phyloP scores from a whole-genome alignment of 352 stramenopile species.

The Pythium phragmitis region DNA sequence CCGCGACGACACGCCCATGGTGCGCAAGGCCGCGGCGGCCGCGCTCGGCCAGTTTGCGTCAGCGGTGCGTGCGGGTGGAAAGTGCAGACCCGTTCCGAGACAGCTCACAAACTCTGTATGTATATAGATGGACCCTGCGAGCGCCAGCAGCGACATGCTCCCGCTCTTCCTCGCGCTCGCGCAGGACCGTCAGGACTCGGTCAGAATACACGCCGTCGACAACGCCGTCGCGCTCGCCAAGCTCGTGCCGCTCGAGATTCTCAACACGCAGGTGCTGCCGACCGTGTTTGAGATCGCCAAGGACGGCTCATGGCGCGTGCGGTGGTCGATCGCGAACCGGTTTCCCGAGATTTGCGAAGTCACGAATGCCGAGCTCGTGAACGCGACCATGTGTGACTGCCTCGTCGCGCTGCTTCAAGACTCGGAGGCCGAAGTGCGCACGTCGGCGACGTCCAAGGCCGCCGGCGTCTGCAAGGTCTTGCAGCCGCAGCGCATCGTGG shows the following conservation, averaged over 20 bases:
- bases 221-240: conserved; percentile 95
- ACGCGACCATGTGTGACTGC: conserved; percentile 71
- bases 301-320: conserved; percentile 97
- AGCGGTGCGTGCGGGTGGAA: conserved; percentile 31
- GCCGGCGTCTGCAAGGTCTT: conserved; percentile 53
- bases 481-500: conserved; percentile 62
- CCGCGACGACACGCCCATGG: conserved; percentile 97
- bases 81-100: neutral
- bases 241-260: conserved; percentile 67
- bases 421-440: conserved; percentile 96
- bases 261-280: conserved; percentile 86
- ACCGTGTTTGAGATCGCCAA: conserved; percentile 91
- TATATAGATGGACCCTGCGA: conserved; percentile 59
- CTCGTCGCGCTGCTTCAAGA: conserved; percentile 96
- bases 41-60: conserved; percentile 89
- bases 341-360: conserved; percentile 93
- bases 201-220: conserved; percentile 96
- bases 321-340: conserved; percentile 97
- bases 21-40: conserved; percentile 89
- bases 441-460: conserved; percentile 93
- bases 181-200: conserved; percentile 94
- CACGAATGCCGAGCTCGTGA: conserved; percentile 71
- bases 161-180: conserved; percentile 82
- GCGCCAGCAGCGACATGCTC: conserved; percentile 72
- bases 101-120: neutral